A percentile compares a stretch with the other conserved stretches of the same genome.
Conservation (phyloP, 495 filamentous ascomycete species). For the Xanthoparmelia taractica region DNA sequence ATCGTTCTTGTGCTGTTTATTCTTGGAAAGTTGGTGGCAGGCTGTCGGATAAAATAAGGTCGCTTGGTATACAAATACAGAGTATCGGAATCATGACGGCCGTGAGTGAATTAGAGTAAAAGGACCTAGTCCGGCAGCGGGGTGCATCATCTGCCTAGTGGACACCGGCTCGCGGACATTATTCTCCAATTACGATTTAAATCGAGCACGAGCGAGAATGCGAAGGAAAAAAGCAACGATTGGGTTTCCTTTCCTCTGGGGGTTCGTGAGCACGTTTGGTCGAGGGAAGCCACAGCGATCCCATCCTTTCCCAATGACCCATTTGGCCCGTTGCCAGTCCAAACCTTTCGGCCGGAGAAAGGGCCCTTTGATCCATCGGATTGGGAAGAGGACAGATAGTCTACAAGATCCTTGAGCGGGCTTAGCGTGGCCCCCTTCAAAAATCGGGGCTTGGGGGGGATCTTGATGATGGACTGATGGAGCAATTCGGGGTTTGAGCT, state of each 20-base stretch:
- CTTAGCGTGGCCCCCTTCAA: not conserved
- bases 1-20: too few relatives aligned
- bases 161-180: not conserved
- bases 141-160: slow-evolving; percentile 9
- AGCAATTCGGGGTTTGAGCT: not conserved
- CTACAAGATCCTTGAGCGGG: not conserved
- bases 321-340: not conserved
- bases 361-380: not conserved
- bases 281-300: not conserved
- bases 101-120: slow-evolving; percentile 2
- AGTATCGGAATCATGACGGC: not conserved
- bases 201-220: slow-evolving; percentile 16
- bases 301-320: not conserved
- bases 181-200: slow-evolving; percentile 3
- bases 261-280: not conserved
- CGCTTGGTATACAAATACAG: not conserved
- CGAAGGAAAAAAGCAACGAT: slow-evolving; percentile 7
- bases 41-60: not conserved
- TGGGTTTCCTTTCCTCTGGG: not conserved
- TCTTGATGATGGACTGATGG: not conserved
- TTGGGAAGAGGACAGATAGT: not conserved
- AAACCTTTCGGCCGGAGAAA: not conserved
- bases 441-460: not conserved
- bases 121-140: slow-evolving; percentile 6
- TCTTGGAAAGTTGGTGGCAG: not conserved